Conservation (phyloP, 192 early-diverging fungal genomes). For the Podila verticillata region DNA sequence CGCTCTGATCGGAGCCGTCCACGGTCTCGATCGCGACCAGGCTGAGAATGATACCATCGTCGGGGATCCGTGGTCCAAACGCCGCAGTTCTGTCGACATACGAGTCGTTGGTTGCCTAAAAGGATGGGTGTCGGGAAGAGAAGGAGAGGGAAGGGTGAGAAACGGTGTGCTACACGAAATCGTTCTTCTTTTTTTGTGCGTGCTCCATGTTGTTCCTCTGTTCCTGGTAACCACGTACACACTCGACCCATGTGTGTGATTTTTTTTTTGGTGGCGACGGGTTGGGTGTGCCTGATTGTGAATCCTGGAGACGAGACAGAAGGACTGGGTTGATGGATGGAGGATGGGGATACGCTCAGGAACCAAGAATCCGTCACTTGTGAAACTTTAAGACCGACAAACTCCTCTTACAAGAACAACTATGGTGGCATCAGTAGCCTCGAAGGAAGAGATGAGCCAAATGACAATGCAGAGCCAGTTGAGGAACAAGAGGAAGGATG, state of each 20-base stretch:
- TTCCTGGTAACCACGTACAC: too few species aligned
- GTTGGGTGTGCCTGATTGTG: too few species aligned
- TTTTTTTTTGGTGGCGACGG: too few species aligned
- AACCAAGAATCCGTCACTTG: too few species aligned
- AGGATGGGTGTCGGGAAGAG: background rate
- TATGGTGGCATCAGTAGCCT: constrained; percentile 42
- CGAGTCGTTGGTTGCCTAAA: constrained; percentile 64
- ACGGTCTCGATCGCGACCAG: constrained; percentile 68
- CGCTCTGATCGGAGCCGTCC: constrained; percentile 63
- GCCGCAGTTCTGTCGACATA: constrained; percentile 80
- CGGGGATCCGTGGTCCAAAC: constrained; percentile 83
- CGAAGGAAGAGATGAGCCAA: constrained; percentile 37
- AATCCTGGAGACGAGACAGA: too few species aligned
- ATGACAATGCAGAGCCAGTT: constrained; percentile 37
- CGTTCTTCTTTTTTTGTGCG: too few species aligned
- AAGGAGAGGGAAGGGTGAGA: background rate
- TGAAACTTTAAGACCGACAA: background rate
- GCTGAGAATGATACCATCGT: constrained; percentile 74
- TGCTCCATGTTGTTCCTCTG: too few species aligned
- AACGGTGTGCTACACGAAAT: too few species aligned
- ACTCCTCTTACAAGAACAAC: constrained; percentile 49
- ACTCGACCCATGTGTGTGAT: too few species aligned
- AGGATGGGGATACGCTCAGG: background rate
- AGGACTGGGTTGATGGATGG: too few species aligned
- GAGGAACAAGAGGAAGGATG: constrained; percentile 33